phyloP scores from a whole-genome alignment of 2,329 filamentous ascomycete species.

The Colletotrichum sp. region DNA sequence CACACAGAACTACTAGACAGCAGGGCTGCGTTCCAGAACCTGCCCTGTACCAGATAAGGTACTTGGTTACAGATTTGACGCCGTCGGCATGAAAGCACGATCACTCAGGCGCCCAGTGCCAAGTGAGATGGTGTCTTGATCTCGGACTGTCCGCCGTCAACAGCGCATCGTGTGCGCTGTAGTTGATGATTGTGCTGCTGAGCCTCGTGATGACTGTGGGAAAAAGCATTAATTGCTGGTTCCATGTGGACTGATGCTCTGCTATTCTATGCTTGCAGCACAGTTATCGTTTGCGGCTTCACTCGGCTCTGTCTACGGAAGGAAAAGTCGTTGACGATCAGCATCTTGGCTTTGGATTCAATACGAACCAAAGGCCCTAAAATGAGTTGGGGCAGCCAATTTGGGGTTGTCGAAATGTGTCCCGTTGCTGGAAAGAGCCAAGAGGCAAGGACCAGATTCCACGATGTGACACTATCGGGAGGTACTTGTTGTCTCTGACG shows the following conservation, averaged over 20 bases:
- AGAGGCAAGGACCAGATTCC: not conserved
- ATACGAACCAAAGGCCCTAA: not conserved
- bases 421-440: not conserved
- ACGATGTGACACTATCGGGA: not conserved
- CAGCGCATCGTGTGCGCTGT: not conserved
- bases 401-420: conserved; percentile 4
- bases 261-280: not conserved
- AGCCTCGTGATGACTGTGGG: not conserved
- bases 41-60: not conserved
- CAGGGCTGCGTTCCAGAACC: not conserved
- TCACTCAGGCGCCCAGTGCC: not conserved
- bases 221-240: not conserved
- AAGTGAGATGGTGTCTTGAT: not conserved
- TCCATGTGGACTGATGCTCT: not conserved
- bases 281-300: not conserved
- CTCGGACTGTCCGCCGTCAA: conserved; percentile 1
- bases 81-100: conserved; percentile 1
- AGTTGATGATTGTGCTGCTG: not conserved
- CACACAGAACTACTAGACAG: not conserved
- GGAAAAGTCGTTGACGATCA: not conserved
- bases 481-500: not conserved
- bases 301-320: not conserved
- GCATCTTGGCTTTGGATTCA: not conserved
- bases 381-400: not conserved
- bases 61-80: conserved; percentile 1